Base-by-base conservation (phyloP, 257 asterid genomes). In the Capsicum baccatum region DNA sequence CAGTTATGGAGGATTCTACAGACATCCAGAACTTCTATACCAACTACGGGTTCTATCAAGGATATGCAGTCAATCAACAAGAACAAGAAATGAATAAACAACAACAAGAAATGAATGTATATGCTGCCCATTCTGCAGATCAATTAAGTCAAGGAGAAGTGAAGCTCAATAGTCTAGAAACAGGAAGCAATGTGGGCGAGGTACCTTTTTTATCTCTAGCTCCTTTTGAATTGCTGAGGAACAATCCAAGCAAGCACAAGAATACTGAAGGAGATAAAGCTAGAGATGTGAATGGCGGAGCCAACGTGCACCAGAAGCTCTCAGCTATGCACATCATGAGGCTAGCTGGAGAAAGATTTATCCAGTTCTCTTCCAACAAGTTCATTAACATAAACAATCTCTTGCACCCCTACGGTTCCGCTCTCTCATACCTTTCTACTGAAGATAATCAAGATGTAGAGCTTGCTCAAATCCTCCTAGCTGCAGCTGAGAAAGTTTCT, bases 321-420 rank as follows among this genome's bases (percentile, higher is more conserved):
- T 80, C 84, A 69, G 74, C 87, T 14, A 58, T 17, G 66, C 79
- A 82, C 11, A 74, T 81, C 44, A 64, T 86, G 83, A 76, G 71
- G 73, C 83, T 83, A 48, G 86, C 84, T n/a, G 88, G 84, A 83
- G 88, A 83, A 86, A 86, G 81, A 66, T 86, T 82, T 63, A 60
- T 86, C 52, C 74, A 82, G 33, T 86, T 82, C 60, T 55, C 88
- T 64, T 73, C 81, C 42, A 26, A 79, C 16, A 63, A 56, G 85
- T 64, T 67, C 83, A 78, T 62, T 21, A 78, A 78, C 60, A 42
- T 82, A 76, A 76, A 64, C 71, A 42, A 66, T 33, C 54, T 59
- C 35, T 54, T 82, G 55, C 88, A 64, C 9, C 86, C 81, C 9
- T 78, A 86, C 55, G 70, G 79, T 64, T 86, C 84, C 19, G 33